Base-by-base conservation (phyloP, 441 rosid genomes). In the Daphne laureola region DNA sequence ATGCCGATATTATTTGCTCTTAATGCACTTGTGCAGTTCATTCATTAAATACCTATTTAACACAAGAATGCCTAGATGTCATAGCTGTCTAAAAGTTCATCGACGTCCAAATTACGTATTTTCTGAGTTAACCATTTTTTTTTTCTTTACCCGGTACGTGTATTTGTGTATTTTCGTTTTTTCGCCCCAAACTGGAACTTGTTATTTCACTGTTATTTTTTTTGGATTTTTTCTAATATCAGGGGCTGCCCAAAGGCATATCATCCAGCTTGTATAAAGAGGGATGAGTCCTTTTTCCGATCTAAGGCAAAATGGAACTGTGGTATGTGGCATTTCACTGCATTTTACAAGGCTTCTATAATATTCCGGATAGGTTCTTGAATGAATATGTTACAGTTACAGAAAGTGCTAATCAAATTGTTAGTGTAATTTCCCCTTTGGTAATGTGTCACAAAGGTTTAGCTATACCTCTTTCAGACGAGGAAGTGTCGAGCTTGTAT, bases 161-260 rank as follows among this genome's bases (percentile, higher is more conserved):
- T 36, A 43, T 47, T 12, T 11, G 8, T 31, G 6, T 31, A 31
- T 21, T 21, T 21, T 21, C 3, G 25, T 21, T 21, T 21, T 2
- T n/a, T n/a, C n/a, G n/a, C 25, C 25, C 25, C 25, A 21, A 0
- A 21, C 6, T 31, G 38, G 11, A 31, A 31, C 38, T 31, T 51
- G 46, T 51, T 51, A 12, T 57, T 8, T 8, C 18, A 49, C 54
- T 49, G 58, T 61, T 56, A 63, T 54, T 57, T 68, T 42, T 64
- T 47, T 61, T 54, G 38, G 16, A 31, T 57, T 21, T 57, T 21
- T 63, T 61, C 38, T 45, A 36, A 55, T 63, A 55, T 58, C 60
- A 94, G 99, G 87, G 90, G 96, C 70, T 94, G 99, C 67, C 99
- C 98, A 25, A 94, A 94, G 83, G 99, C 99, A 5, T 94, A 94